Conservation (phyloP, 1,284 basidiomycete species). For the Trichosporon inkin region DNA sequence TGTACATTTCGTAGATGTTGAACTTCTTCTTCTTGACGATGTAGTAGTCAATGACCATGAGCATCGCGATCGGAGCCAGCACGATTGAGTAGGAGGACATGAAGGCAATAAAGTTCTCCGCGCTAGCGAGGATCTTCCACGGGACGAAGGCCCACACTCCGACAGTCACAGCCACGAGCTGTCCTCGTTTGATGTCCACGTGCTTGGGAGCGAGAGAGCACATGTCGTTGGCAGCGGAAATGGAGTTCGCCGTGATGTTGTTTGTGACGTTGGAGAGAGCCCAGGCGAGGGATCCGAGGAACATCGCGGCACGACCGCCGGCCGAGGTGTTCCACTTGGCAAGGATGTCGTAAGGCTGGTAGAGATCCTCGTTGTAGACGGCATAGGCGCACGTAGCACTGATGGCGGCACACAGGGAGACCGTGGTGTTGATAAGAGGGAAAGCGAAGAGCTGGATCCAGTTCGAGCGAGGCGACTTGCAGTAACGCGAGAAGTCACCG, state of each 20-base stretch:
- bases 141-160: slow-evolving; percentile 59
- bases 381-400: slow-evolving; percentile 58
- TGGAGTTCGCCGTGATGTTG: slow-evolving; percentile 62
- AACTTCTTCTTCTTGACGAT: slow-evolving; percentile 32
- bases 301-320: slow-evolving; percentile 62
- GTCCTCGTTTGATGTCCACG: slow-evolving; percentile 70
- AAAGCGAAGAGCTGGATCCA: slow-evolving; percentile 67
- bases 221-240: slow-evolving; percentile 74
- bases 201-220: slow-evolving; percentile 56
- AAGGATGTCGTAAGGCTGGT: slow-evolving; percentile 44
- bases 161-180: slow-evolving; percentile 65
- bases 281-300: slow-evolving; percentile 68
- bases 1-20: slow-evolving; percentile 41
- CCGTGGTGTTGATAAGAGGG: slow-evolving; percentile 58
- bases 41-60: slow-evolving; percentile 42
- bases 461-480: slow-evolving; percentile 39
- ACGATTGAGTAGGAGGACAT: slow-evolving; percentile 46
- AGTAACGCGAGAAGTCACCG: slow-evolving; percentile 57
- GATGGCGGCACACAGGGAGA: slow-evolving; percentile 60
- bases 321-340: slow-evolving; percentile 62
- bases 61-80: slow-evolving; percentile 38
- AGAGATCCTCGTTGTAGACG: slow-evolving; percentile 58
- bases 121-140: slow-evolving; percentile 41
- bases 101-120: slow-evolving; percentile 34
- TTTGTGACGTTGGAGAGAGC: slow-evolving; percentile 65